Percentiles rank a stretch among this genome's conserved stretches.
Conservation (phyloP, 169 alveolate genomes). For the Sarcocystis neurona region DNA sequence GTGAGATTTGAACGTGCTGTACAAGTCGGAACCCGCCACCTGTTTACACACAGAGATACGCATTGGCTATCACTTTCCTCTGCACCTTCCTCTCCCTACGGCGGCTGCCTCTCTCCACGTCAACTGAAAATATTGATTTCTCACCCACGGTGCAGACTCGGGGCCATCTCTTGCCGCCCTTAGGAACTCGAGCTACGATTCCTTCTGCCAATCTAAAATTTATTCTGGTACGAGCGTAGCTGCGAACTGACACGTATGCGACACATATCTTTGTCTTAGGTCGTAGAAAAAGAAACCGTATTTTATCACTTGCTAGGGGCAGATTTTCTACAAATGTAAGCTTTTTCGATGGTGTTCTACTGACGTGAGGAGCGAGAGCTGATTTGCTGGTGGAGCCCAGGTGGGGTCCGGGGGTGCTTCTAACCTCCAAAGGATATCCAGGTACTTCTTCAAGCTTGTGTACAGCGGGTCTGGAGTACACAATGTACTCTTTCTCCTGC, state of each 20-base stretch:
- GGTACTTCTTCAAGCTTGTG: too few species aligned
- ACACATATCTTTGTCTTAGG: background rate
- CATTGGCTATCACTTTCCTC: background rate
- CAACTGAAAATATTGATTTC: background rate
- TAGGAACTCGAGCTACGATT: background rate
- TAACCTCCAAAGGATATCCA: too few species aligned
- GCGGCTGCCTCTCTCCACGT: too few species aligned
- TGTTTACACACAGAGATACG: background rate
- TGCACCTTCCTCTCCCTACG: too few species aligned
- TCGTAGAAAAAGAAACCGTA: slow-evolving; percentile 18
- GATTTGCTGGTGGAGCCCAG: too few species aligned
- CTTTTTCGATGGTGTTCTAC: background rate
- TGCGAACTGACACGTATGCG: background rate
- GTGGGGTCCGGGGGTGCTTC: too few species aligned
- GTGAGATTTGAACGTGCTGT: too few species aligned
- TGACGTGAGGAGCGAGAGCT: too few species aligned
- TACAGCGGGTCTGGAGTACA: too few species aligned
- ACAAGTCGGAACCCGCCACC: too few species aligned
- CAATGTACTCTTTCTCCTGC: too few species aligned
- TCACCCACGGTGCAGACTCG: background rate
- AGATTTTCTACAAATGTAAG: background rate
- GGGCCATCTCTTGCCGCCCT: slow-evolving; percentile 16
- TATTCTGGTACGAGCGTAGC: slow-evolving; percentile 4
- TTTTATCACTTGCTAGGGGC: background rate
- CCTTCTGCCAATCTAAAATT: slow-evolving; percentile 5